These are phyloP conservation scores for grape (Vitis vinifera) DNA, from an alignment of 164 flowering plant genomes.

Conservation along the genomic window DNA sequence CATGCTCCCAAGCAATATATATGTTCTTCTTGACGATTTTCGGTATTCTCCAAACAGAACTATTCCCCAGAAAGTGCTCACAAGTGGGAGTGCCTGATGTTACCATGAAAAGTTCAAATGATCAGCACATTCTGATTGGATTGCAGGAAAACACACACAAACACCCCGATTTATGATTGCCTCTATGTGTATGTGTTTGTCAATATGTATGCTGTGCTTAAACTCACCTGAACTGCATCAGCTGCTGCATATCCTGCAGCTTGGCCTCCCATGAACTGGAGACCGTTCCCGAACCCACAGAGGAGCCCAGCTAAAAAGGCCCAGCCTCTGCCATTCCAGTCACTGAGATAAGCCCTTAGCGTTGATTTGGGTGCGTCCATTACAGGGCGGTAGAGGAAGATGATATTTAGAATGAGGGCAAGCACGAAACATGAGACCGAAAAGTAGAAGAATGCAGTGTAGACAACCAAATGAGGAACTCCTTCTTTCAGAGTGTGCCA, in stretches of 20 bases:
- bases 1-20: slow-evolving; percentile 69
- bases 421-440: slow-evolving; percentile 63
- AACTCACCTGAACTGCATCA: slow-evolving; percentile 75
- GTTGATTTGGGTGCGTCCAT: slow-evolving; percentile 60
- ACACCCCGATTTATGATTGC: too few species aligned
- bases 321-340: slow-evolving; percentile 83
- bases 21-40: slow-evolving; percentile 75
- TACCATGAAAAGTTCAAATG: not conserved
- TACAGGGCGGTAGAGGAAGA: slow-evolving; percentile 65
- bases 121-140: not conserved
- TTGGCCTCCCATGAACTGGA: slow-evolving; percentile 85
- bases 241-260: slow-evolving; percentile 94
- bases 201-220: not conserved
- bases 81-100: slow-evolving; percentile 89
- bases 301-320: slow-evolving; percentile 74
- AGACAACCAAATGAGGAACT: slow-evolving; percentile 68
- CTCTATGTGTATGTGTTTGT: too few species aligned
- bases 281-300: slow-evolving; percentile 86
- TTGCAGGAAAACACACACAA: too few species aligned
- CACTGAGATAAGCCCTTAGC: slow-evolving; percentile 57
- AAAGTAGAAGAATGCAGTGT: slow-evolving; percentile 87
- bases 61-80: slow-evolving; percentile 94
- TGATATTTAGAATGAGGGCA: slow-evolving; percentile 61
- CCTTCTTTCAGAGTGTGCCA: slow-evolving; percentile 62
- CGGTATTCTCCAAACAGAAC: slow-evolving; percentile 90